A percentile compares a stretch with the other conserved stretches of the same genome.
phyloP scores from a whole-genome alignment of 2,329 filamentous ascomycete genomes.

The Penicillium sp. region DNA sequence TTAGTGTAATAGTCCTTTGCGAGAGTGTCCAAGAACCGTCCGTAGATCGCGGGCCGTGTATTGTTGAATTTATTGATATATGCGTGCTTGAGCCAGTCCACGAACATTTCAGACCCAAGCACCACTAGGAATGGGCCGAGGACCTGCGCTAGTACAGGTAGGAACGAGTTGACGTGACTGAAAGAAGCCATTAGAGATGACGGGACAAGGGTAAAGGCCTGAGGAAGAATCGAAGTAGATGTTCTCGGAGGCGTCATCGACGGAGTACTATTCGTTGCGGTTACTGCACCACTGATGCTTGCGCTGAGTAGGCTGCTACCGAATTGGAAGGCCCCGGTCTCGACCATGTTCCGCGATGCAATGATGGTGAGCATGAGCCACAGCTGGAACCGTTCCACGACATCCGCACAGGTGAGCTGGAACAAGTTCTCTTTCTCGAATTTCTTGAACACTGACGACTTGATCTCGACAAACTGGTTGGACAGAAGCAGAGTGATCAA shows the following conservation, averaged over 20 bases:
- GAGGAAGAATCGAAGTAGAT: conserved; percentile 76
- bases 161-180: conserved; percentile 48
- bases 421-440: conserved; percentile 98
- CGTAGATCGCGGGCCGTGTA: conserved; percentile 87
- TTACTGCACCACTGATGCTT: conserved; percentile 35
- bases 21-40: conserved; percentile 86
- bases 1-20: conserved; percentile 99
- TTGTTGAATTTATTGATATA: conserved; percentile 99
- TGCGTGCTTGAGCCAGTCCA: conserved; percentile 95
- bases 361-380: conserved; percentile 98
- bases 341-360: conserved; percentile 92
- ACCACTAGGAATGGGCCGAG: conserved; percentile 93
- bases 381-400: conserved; percentile 95
- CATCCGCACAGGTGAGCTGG: conserved; percentile 92
- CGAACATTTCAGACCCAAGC: conserved; percentile 92
- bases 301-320: conserved; percentile 43
- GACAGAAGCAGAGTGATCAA: conserved; percentile 89
- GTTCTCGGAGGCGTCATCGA: conserved; percentile 61
- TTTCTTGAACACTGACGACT: conserved; percentile 96
- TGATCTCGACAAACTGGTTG: conserved; percentile 99
- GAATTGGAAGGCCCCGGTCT: conserved; percentile 81
- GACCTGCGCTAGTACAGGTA: conserved; percentile 70
- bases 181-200: conserved; percentile 61
- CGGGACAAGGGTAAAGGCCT: conserved; percentile 77
- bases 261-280: conserved; percentile 53